Base-by-base conservation (phyloP, 441 rosid species). In the Raphanus hybrid region DNA sequence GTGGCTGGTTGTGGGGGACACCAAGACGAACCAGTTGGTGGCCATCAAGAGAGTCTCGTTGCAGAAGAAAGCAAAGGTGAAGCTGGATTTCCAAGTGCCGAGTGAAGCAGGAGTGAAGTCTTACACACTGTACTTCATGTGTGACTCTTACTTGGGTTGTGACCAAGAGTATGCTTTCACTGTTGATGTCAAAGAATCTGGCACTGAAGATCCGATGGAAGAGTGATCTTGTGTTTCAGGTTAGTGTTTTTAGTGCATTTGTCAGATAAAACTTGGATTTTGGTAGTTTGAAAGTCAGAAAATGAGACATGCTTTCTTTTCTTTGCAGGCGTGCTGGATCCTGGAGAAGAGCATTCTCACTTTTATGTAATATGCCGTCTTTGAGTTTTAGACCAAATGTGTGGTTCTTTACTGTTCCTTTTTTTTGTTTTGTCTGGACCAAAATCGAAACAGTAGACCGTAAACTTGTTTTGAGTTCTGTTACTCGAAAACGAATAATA, bases 1-100 rank as follows among this genome's bases (percentile, higher is more conserved):
- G 97, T 92, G 98, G 96, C 93, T 92, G 3, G 96, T 92, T 26
- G 85, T 92, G 0, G 97, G 98, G 7, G 97, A 93, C 67, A 82
- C 88, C 4, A 87, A 85, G 82, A 87, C 85, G 55, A 89, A 92
- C 81, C 91, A 89, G 81, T 75, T 92, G 74, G 87, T 90, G 27
- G 92, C 93, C 61, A 92, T 88, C 75, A 90, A 93, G 85, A 84
- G 94, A 82, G 90, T 87, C 26, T 78, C 94, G n/a, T 90, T 94
- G 67, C 96, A 87, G 71, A 82, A 90, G 84, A 92, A 81, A 82
- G 83, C 92, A 1, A 88, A 86, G 83, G 91, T 89, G 62, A 88
- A 89, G 85, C 94, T 94, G 0, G 89, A 84, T 16, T 94, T 90
- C 78, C 73, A 87, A 15, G 90, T 89, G 34, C 92, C 97, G 3